Base-by-base conservation (phyloP, 768 basidiomycete species). In the Nevesoporus exiguus region DNA sequence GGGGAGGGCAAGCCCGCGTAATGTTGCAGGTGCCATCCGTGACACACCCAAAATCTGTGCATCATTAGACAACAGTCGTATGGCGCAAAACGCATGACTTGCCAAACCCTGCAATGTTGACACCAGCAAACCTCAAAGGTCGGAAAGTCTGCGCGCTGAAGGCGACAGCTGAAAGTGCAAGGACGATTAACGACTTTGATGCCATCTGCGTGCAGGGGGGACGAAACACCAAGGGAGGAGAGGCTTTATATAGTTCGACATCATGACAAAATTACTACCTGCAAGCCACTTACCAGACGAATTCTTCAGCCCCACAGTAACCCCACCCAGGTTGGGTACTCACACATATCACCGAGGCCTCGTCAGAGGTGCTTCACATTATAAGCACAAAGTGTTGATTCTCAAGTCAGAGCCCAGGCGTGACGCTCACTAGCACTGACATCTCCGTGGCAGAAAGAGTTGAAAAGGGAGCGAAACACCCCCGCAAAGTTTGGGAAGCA, bases 61-160 rank as follows among this genome's bases (percentile, higher is more conserved):
- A 25, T 37, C 14, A 5, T 60, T 27, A 51, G 9, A 36, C 22
- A n/a, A n/a, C 2, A 11, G 8, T 49, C 5, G 2, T 21, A 7
- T 41, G 3, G 13, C 0, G 7, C 17, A 15, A 8, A 47, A 48
- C 3, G 31, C n/a, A 19, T 1, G 22, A 27, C 46, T 14, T 43
- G 64, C 67, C 81, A 56, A 80, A 81, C 2, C 81, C 80, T 29
- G 80, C 70, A 47, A 82, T 81, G 61, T 82, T 81, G 22, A 82
- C 72, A 47, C 81, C 79, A 8, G 69, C 69, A 48, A 75, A 74
- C 41, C 60, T 59, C 25, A 80, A 64, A 19, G 63, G 43, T 33
- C 36, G 29, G 56, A 54, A 49, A 21, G 53, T 42, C 9, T 68
- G 63, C 4, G 52, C 69, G 14, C 45, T 52, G 52, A 57, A 61